Conservation (phyloP, 768 basidiomycete genomes). For the Albatrellus ellisii region DNA sequence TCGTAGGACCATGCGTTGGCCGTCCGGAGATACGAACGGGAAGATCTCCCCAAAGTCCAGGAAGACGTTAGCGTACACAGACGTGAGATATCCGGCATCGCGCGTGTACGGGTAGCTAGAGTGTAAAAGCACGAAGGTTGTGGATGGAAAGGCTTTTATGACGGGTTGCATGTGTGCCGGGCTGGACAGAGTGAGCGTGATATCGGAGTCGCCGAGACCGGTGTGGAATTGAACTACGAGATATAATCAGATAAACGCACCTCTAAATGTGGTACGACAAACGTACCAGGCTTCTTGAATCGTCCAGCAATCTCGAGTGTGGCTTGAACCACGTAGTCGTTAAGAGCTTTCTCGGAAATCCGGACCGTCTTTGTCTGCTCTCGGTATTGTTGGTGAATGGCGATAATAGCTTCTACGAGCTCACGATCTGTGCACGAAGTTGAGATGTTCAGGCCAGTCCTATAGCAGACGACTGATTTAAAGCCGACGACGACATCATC, state of each 20-base stretch:
- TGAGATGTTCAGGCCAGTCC: conserved; percentile 54
- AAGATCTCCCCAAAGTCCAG: conserved; percentile 76
- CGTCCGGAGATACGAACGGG: conserved; percentile 47
- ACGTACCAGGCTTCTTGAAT: conserved; percentile 46
- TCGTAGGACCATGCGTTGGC: conserved; percentile 44
- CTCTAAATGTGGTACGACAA: background rate
- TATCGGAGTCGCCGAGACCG: conserved; percentile 66
- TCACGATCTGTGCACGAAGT: conserved; percentile 16
- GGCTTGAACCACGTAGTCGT: conserved; percentile 51
- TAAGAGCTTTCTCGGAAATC: conserved; percentile 46
- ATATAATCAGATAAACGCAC: background rate
- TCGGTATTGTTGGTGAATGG: conserved; percentile 13
- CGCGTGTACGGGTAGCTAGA: conserved; percentile 68
- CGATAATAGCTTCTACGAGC: background rate
- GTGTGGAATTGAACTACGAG: conserved; percentile 71
- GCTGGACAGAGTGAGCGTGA: conserved; percentile 41
- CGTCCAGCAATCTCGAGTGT: conserved; percentile 39
- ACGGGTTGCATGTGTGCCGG: conserved; percentile 57
- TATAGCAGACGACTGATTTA: conserved; percentile 70
- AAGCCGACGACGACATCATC: conserved; percentile 47
- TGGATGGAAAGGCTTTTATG: conserved; percentile 47
- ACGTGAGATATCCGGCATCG: conserved; percentile 65
- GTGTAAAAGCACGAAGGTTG: conserved; percentile 58
- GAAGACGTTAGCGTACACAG: conserved; percentile 62
- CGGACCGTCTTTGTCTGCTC: conserved; percentile 27